A percentile compares a stretch with the other conserved stretches of the same genome.
Conservation (phyloP, 768 basidiomycete species). For the Amanita inopinata region DNA sequence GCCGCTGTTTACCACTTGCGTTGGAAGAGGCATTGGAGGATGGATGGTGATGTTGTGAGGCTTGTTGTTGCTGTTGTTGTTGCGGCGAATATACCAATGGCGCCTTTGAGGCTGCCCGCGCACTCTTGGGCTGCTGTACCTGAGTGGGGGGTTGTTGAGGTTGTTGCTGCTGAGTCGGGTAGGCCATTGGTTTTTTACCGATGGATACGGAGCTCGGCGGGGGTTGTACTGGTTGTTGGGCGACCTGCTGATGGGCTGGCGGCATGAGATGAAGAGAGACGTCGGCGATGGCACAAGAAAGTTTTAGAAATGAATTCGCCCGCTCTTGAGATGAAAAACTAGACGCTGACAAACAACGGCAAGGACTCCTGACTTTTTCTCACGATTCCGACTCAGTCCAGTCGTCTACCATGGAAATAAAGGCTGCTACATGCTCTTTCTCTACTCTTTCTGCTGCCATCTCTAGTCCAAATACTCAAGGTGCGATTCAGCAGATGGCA, state of each 20-base stretch:
- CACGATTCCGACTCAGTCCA: not conserved
- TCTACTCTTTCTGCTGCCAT: not conserved
- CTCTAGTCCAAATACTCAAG: not conserved
- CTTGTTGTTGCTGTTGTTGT: conserved; percentile 25
- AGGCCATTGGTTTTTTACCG: conserved; percentile 90
- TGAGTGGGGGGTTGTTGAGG: conserved; percentile 21
- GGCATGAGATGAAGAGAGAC: conserved; percentile 22
- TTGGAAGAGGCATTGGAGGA: conserved; percentile 37
- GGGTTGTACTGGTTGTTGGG: conserved; percentile 26
- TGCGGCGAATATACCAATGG: conserved; percentile 31
- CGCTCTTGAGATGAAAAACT: not conserved
- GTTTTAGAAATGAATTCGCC: not conserved
- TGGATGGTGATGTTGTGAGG: conserved; percentile 26
- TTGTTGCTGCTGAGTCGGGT: conserved; percentile 30
- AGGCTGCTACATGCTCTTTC: too few species aligned
- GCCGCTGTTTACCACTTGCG: conserved; percentile 21
- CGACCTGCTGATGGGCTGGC: conserved; percentile 20
- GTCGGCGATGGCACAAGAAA: not conserved
- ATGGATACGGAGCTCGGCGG: conserved; percentile 75
- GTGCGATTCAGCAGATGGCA: not conserved
- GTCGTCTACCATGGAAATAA: too few species aligned
- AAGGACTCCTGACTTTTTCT: not conserved
- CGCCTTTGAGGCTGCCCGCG: conserved; percentile 39
- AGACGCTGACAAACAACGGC: conserved; percentile 4
- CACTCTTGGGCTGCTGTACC: conserved; percentile 32